These are phyloP conservation scores for Trichoderma hamatum DNA, from an alignment of 2,329 filamentous ascomycete genomes.

Conservation along the genomic window DNA sequence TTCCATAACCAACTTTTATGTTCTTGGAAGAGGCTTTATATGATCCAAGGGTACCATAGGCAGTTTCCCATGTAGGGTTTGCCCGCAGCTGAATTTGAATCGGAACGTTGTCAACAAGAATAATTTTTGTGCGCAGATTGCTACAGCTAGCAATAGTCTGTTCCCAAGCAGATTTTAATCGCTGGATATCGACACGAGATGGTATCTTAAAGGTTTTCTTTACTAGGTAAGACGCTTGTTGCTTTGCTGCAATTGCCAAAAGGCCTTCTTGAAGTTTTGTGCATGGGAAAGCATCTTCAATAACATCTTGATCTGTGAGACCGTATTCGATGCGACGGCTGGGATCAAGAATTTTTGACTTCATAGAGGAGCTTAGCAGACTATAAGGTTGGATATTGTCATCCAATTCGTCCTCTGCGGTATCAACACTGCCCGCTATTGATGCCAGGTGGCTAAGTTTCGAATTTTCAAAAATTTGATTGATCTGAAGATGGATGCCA, in stretches of 20 bases:
- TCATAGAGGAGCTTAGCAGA: not conserved
- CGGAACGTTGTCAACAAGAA: not conserved
- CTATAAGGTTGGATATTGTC: not conserved
- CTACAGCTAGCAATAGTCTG: not conserved
- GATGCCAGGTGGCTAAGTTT: conserved; percentile 7
- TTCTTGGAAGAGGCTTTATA: not conserved
- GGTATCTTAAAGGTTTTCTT: not conserved
- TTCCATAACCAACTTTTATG: not conserved
- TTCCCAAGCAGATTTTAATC: conserved; percentile 3
- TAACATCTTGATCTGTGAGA: not conserved
- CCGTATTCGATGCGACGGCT: not conserved
- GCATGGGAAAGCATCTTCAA: conserved; percentile 6
- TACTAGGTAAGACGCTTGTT: not conserved
- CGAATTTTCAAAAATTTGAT: conserved; percentile 11
- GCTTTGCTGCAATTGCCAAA: conserved; percentile 1
- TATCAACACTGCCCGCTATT: not conserved
- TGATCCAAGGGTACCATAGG: not conserved
- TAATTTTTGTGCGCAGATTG: conserved; percentile 10
- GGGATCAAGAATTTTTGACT: not conserved
- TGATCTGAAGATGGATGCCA: not conserved
- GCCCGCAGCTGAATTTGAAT: not conserved
- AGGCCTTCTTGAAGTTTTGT: conserved; percentile 17
- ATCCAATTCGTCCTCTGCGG: not conserved
- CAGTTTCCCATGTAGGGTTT: not conserved
- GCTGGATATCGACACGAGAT: not conserved